phyloP scores from a whole-genome alignment of 2,329 filamentous ascomycete genomes.

The Chaetoscypha palmicola region DNA sequence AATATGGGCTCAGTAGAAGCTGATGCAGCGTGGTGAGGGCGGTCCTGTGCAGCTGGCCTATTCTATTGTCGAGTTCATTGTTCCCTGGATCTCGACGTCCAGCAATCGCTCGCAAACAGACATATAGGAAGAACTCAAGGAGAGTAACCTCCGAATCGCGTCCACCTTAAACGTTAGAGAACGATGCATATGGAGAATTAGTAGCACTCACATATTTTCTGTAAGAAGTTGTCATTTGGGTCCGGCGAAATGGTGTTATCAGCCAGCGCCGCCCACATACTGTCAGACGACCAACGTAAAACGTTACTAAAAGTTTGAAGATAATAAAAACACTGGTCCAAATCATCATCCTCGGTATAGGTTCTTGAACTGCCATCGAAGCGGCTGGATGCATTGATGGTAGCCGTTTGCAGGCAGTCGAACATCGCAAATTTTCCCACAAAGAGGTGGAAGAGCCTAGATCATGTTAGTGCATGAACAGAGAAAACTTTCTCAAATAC shows the following conservation, averaged over 20 bases:
- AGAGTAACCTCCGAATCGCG: constrained; percentile 52
- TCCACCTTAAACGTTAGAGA: constrained; percentile 36
- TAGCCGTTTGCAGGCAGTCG: constrained; percentile 40
- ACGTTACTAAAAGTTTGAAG: constrained; percentile 68
- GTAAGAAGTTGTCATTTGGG: constrained; percentile 39
- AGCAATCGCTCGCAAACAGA: constrained; percentile 57
- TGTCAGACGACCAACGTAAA: constrained; percentile 59
- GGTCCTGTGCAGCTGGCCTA: constrained; percentile 62
- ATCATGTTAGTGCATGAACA: constrained; percentile 16
- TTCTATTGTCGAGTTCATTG: constrained; percentile 39
- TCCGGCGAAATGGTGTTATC: constrained; percentile 49
- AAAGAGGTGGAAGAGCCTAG: constrained; percentile 54
- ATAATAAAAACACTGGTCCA: constrained; percentile 73
- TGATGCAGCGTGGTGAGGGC: constrained; percentile 64
- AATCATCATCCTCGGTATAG: constrained; percentile 55
- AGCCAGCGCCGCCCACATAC: constrained; percentile 64
- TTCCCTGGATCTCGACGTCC: constrained; percentile 34
- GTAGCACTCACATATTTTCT: constrained; percentile 45
- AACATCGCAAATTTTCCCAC: constrained; percentile 51
- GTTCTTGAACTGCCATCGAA: constrained; percentile 23
- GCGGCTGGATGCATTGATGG: constrained; percentile 15
- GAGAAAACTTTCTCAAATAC: constrained; percentile 15
- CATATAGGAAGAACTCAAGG: constrained; percentile 61
- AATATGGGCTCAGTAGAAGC: constrained; percentile 58
- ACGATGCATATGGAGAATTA: background rate